Evolutionary conservation across 1,284 basidiomycete species (phyloP).

Genomic region (Boletus semigastroideus): DNA sequence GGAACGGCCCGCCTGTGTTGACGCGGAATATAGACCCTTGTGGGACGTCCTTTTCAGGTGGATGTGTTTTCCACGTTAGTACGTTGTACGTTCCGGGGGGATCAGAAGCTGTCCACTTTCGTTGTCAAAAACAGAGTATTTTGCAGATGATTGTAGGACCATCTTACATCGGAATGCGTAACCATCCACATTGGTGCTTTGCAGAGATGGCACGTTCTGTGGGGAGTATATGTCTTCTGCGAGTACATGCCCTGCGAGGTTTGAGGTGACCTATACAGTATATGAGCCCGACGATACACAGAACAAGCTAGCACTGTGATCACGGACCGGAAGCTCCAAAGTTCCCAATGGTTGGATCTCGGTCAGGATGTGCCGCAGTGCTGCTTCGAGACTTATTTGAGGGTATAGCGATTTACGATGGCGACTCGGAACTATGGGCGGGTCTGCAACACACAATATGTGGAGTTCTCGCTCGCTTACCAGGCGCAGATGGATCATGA

Average conservation of each 20-base stretch:
- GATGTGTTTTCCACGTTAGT: constrained; percentile 56
- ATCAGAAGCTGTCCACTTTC: constrained; percentile 47
- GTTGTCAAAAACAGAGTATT: constrained; percentile 9
- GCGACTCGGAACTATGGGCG: constrained; percentile 54
- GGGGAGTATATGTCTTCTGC: constrained; percentile 73
- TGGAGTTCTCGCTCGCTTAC: constrained; percentile 39
- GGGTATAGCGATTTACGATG: constrained; percentile 78
- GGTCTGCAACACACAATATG: not conserved
- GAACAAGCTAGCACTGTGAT: not conserved
- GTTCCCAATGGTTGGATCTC: constrained; percentile 47
- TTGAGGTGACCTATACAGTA: constrained; percentile 48
- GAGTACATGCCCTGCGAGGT: constrained; percentile 65
- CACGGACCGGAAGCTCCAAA: constrained; percentile 40
- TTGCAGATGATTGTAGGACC: not conserved
- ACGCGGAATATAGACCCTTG: constrained; percentile 65
- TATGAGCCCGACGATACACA: not conserved
- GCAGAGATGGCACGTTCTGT: constrained; percentile 57
- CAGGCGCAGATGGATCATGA: constrained; percentile 65
- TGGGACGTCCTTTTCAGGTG: constrained; percentile 43
- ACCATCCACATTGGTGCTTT: constrained; percentile 85
- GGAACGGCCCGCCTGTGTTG: constrained; percentile 78
- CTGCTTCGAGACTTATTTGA: constrained; percentile 65
- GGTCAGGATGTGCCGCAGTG: constrained; percentile 55
- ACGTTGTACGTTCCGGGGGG: constrained; percentile 70
- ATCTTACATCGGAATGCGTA: constrained; percentile 74